These are phyloP conservation scores for Hyaloscypha variabilis DNA, from an alignment of 495 filamentous ascomycete genomes.

Conservation along the genomic window DNA sequence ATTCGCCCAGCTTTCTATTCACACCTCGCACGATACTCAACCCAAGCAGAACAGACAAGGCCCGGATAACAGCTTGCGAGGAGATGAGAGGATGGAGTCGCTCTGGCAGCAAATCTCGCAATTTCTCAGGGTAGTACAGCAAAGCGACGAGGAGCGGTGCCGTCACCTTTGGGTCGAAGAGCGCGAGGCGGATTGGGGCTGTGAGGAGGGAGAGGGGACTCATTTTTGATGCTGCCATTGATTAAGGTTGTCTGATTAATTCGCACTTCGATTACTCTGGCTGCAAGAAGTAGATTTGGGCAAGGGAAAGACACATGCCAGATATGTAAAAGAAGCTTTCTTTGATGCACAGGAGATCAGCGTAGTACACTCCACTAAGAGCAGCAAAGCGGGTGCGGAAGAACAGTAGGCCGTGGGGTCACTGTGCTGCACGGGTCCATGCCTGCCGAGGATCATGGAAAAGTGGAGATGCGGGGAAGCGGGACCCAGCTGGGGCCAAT, in stretches of 20 bases:
- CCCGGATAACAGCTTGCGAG: slow-evolving; percentile 6
- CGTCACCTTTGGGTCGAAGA: slow-evolving; percentile 13
- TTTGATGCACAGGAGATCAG: neutral
- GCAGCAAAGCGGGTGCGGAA: neutral
- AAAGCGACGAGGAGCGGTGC: slow-evolving; percentile 25
- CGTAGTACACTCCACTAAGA: neutral
- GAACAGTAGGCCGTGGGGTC: neutral
- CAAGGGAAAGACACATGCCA: neutral
- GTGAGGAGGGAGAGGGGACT: neutral
- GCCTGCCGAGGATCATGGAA: neutral
- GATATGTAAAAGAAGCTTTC: neutral
- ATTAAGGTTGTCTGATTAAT: neutral
- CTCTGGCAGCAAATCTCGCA: slow-evolving; percentile 10
- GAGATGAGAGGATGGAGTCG: neutral
- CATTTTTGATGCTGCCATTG: slow-evolving; percentile 10
- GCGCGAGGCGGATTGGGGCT: neutral
- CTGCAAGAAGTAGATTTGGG: neutral
- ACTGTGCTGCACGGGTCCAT: neutral
- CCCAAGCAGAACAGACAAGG: slow-evolving; percentile 13
- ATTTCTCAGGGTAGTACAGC: slow-evolving; percentile 24
- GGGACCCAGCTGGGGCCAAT: neutral
- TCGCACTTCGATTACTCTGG: too few relatives aligned
- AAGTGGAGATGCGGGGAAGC: neutral
- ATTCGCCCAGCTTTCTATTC: slow-evolving; percentile 51
- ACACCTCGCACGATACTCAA: slow-evolving; percentile 49